Evolutionary conservation across 2,329 filamentous ascomycete species (phyloP).

Genomic region (Colletotrichum ledebouriae): DNA sequence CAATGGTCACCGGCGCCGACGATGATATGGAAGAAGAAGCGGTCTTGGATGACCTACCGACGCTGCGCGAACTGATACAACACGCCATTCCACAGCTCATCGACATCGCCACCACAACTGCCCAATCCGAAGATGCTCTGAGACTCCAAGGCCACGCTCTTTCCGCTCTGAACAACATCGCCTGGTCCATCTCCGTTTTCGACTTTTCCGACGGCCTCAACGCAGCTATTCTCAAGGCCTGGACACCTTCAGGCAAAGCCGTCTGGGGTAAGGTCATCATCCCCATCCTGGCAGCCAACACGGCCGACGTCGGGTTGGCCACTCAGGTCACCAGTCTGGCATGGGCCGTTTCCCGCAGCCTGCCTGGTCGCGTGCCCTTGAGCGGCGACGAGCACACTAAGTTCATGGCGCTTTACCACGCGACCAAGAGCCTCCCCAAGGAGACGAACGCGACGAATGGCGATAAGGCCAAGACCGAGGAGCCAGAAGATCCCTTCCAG

Average conservation of each 20-base stretch:
- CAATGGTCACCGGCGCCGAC: slow-evolving; percentile 68
- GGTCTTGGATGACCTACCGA: slow-evolving; percentile 66
- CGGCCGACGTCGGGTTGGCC: slow-evolving; percentile 72
- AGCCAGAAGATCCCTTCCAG: slow-evolving; percentile 69
- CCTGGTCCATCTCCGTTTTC: slow-evolving; percentile 74
- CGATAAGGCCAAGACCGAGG: slow-evolving; percentile 44
- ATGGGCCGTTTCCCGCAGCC: slow-evolving; percentile 73
- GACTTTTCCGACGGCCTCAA: slow-evolving; percentile 70
- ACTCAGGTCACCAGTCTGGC: slow-evolving; percentile 74
- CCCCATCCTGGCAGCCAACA: slow-evolving; percentile 71
- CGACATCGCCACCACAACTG: slow-evolving; percentile 58
- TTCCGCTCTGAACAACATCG: slow-evolving; percentile 74
- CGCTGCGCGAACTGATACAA: slow-evolving; percentile 62
- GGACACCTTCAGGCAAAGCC: slow-evolving; percentile 65
- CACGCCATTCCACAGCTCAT: slow-evolving; percentile 64
- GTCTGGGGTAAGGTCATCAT: slow-evolving; percentile 71
- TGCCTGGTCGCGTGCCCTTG: slow-evolving; percentile 62
- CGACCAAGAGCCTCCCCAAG: slow-evolving; percentile 59
- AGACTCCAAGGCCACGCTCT: slow-evolving; percentile 67
- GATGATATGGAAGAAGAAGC: slow-evolving; percentile 57
- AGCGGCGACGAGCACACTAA: slow-evolving; percentile 68
- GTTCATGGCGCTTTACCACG: slow-evolving; percentile 76
- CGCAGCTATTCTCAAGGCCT: slow-evolving; percentile 64
- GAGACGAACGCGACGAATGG: slow-evolving; percentile 8
- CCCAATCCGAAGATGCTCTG: slow-evolving; percentile 56